Percentiles rank a stretch among this genome's conserved stretches.
Evolutionary conservation across 495 filamentous ascomycete genomes (phyloP).

Genomic region (Neurospora sp.): DNA sequence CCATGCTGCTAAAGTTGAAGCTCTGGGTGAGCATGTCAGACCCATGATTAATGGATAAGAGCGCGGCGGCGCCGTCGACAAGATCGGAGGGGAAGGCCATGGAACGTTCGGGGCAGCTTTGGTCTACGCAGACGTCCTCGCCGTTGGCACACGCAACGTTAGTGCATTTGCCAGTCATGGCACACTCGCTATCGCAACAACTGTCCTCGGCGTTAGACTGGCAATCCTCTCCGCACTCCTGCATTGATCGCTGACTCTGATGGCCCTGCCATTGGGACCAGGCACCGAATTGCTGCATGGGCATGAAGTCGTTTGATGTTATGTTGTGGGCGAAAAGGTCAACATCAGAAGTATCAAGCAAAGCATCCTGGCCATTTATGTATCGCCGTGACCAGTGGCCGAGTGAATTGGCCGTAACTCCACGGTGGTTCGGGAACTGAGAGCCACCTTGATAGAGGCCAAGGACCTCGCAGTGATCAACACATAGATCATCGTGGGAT

Average conservation of each 20-base stretch:
- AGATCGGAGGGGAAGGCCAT: slow-evolving; percentile 12
- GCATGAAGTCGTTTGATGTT: not conserved
- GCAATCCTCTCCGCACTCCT: slow-evolving; percentile 21
- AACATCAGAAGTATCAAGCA: not conserved
- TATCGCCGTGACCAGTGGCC: not conserved
- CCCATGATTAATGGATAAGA: slow-evolving; percentile 25
- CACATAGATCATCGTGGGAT: slow-evolving; percentile 34
- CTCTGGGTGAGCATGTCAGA: slow-evolving; percentile 6
- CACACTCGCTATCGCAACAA: slow-evolving; percentile 28
- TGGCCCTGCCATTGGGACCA: not conserved
- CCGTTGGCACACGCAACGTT: slow-evolving; percentile 21
- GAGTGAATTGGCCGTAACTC: slow-evolving; percentile 2
- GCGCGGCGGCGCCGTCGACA: slow-evolving; percentile 22
- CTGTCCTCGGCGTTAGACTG: slow-evolving; percentile 16
- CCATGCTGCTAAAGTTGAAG: slow-evolving; percentile 3
- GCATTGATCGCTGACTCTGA: slow-evolving; percentile 5
- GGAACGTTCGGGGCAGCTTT: slow-evolving; percentile 19
- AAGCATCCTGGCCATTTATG: not conserved
- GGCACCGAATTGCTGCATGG: not conserved
- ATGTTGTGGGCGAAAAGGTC: not conserved
- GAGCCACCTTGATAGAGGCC: slow-evolving; percentile 23
- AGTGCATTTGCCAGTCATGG: slow-evolving; percentile 28
- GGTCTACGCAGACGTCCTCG: slow-evolving; percentile 24
- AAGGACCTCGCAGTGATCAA: slow-evolving; percentile 26
- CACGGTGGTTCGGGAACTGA: slow-evolving; percentile 20